Evolutionary conservation across 202 grass and related monocot genomes (phyloP).

Genomic region (Miscanthus sacchariflorus): DNA sequence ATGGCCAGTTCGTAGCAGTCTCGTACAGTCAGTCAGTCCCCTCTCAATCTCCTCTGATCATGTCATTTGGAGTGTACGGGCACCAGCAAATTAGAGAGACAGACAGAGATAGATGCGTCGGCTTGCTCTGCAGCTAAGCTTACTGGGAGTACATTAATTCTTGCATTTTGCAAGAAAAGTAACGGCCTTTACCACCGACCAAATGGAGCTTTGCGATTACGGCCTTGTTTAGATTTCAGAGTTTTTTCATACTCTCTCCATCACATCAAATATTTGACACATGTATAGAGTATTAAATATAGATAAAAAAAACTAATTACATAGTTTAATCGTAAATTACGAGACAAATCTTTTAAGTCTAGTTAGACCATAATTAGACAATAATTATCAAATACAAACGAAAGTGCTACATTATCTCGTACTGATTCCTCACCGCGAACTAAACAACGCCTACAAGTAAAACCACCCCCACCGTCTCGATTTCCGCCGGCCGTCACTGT

Average conservation of each 20-base stretch:
- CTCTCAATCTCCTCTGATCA: constrained; percentile 1
- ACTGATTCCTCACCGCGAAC: too few species aligned
- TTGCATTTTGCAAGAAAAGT: constrained; percentile 1
- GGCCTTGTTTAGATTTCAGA: too few species aligned
- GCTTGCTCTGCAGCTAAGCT: constrained; percentile 11
- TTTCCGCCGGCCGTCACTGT: constrained; percentile 32
- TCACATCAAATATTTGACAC: too few species aligned
- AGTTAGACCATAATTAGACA: too few species aligned
- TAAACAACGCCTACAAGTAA: too few species aligned
- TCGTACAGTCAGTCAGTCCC: neutral
- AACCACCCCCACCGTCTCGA: neutral
- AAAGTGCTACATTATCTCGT: too few species aligned
- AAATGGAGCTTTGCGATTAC: neutral
- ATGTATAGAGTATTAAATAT: too few species aligned
- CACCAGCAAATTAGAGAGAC: neutral
- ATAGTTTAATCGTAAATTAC: too few species aligned
- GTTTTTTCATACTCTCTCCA: too few species aligned
- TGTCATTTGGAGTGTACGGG: neutral
- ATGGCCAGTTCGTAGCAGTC: neutral
- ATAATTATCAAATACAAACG: too few species aligned
- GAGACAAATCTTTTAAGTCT: too few species aligned
- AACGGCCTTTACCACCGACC: neutral
- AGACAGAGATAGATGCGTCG: neutral
- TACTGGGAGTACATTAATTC: neutral
- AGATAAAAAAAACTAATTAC: too few species aligned